Percentiles rank a stretch among this genome's conserved stretches.
phyloP scores from a whole-genome alignment of 1,284 basidiomycete species.

The Mycena sp. region DNA sequence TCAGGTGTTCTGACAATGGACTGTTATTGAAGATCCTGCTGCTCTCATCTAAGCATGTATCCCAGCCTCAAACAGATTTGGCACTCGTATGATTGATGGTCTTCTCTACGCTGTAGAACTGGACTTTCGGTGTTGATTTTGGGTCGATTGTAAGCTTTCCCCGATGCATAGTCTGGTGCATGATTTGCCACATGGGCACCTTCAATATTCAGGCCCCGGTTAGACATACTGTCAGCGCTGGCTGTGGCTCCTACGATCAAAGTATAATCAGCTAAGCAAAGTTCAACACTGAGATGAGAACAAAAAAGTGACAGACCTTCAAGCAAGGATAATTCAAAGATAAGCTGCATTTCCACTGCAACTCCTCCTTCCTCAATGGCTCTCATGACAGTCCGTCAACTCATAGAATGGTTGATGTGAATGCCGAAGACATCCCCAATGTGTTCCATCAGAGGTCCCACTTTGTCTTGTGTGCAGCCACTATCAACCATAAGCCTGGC shows the following conservation, averaged over 20 bases:
- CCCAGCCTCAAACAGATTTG: slow-evolving; percentile 13
- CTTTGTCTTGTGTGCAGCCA: neutral
- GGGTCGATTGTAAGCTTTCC: neutral
- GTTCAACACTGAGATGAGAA: no score
- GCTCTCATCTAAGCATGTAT: neutral
- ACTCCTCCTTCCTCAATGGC: slow-evolving; percentile 1
- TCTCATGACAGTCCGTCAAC: neutral
- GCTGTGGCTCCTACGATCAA: slow-evolving; percentile 12
- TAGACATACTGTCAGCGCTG: slow-evolving; percentile 22
- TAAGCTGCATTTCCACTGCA: neutral
- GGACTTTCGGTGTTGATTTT: neutral
- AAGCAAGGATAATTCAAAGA: neutral
- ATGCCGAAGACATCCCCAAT: neutral
- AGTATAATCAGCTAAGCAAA: no score
- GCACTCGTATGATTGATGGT: slow-evolving; percentile 23
- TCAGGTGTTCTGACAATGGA: slow-evolving; percentile 12
- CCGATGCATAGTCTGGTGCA: neutral
- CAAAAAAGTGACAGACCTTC: neutral
- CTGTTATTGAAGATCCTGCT: slow-evolving; percentile 14
- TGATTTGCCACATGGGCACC: neutral
- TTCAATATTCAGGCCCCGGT: slow-evolving; percentile 5
- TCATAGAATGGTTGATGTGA: neutral
- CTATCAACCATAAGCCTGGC: neutral
- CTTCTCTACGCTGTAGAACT: slow-evolving; percentile 22
- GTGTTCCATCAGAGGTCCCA: neutral